phyloP scores from a whole-genome alignment of 2,329 filamentous ascomycete species.

The Aureobasidium sp. region DNA sequence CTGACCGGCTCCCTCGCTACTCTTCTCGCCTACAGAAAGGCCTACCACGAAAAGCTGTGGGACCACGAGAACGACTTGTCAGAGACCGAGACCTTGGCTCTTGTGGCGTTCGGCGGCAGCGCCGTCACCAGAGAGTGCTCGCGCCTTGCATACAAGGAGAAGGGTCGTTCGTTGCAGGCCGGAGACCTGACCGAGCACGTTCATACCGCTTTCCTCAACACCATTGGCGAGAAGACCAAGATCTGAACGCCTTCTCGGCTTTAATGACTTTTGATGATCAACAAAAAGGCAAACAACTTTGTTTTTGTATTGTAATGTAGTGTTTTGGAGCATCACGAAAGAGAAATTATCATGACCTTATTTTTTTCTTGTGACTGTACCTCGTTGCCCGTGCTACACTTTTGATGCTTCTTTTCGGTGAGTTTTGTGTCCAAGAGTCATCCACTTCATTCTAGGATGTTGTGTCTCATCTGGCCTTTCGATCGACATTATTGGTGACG shows the following conservation, averaged over 20 bases:
- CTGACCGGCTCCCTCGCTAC: slow-evolving; percentile 85
- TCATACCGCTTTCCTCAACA: slow-evolving; percentile 67
- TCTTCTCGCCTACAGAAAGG: slow-evolving; percentile 78
- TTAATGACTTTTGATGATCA: slow-evolving; percentile 4
- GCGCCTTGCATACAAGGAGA: slow-evolving; percentile 74
- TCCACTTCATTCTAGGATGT: too few relatives aligned
- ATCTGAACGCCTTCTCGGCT: slow-evolving; percentile 6
- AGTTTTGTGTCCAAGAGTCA: too few relatives aligned
- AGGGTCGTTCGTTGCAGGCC: slow-evolving; percentile 82
- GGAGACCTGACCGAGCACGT: slow-evolving; percentile 90
- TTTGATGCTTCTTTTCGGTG: too few relatives aligned
- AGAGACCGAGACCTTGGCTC: slow-evolving; percentile 54
- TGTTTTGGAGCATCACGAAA: not conserved
- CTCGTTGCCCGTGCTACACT: too few relatives aligned
- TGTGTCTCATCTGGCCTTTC: too few relatives aligned
- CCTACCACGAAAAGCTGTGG: slow-evolving; percentile 81
- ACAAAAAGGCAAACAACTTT: not conserved
- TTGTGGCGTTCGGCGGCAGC: slow-evolving; percentile 81
- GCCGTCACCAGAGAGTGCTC: slow-evolving; percentile 88
- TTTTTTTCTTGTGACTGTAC: not conserved
- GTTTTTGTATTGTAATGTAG: slow-evolving; percentile 4
- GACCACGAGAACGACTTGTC: slow-evolving; percentile 50
- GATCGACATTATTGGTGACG: too few relatives aligned
- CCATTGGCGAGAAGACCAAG: slow-evolving; percentile 61
- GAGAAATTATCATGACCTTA: slow-evolving; percentile 1